These are phyloP conservation scores for Lepidium sativum DNA, from an alignment of 345 rosid genomes.

Conservation along the genomic window DNA sequence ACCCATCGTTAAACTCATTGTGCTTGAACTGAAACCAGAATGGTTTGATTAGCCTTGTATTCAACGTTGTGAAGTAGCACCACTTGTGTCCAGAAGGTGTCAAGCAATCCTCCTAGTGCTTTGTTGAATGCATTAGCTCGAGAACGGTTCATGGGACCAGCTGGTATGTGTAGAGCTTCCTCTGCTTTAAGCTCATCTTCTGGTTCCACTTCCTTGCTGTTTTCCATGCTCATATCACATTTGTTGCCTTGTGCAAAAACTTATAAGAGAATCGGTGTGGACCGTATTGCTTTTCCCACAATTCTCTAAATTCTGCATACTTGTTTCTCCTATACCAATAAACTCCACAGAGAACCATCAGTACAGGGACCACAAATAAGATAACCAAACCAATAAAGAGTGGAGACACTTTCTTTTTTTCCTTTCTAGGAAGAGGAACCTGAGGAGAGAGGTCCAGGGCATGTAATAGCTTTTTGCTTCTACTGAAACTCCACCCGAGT, in stretches of 20 bases:
- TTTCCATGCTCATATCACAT: too few relatives aligned
- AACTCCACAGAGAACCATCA: slow-evolving; percentile 3
- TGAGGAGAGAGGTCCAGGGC: slow-evolving; percentile 33
- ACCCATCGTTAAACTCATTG: too few relatives aligned
- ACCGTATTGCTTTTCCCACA: slow-evolving; percentile 36
- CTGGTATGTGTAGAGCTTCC: too few relatives aligned
- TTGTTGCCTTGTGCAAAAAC: slow-evolving; percentile 33
- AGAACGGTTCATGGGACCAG: too few relatives aligned
- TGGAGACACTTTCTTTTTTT: not conserved
- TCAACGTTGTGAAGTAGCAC: too few relatives aligned
- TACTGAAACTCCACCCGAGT: slow-evolving; percentile 57
- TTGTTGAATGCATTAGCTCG: too few relatives aligned
- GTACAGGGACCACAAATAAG: not conserved
- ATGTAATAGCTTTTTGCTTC: slow-evolving; percentile 21
- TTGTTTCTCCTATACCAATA: slow-evolving; percentile 22
- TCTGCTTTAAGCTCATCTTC: too few relatives aligned
- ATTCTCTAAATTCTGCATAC: slow-evolving; percentile 31
- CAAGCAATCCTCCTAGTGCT: too few relatives aligned
- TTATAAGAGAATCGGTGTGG: slow-evolving; percentile 34
- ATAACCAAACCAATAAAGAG: slow-evolving; percentile 10
- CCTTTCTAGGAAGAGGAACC: slow-evolving; percentile 32
- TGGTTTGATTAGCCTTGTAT: too few relatives aligned
- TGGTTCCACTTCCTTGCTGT: too few relatives aligned
- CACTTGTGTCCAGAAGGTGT: too few relatives aligned
- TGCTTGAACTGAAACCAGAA: too few relatives aligned